Conservation (phyloP, 2,329 filamentous ascomycete species). For the Parascedosporium putredinis region DNA sequence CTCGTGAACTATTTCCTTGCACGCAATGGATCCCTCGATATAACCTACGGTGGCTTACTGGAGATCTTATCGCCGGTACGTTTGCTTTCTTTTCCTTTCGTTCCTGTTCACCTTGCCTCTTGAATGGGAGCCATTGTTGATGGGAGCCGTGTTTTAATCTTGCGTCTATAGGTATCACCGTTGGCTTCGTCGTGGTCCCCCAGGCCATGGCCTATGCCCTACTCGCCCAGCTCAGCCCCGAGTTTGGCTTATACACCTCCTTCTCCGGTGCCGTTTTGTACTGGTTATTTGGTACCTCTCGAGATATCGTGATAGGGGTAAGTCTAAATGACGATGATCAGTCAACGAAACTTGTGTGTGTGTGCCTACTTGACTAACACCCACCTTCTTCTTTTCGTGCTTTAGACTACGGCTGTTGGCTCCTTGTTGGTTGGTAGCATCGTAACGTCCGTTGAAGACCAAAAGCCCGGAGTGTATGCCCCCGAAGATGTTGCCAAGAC, state of each 20-base stretch:
- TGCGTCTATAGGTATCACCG: conserved; percentile 22
- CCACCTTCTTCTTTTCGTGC: too few relatives aligned
- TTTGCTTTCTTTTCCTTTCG: not conserved
- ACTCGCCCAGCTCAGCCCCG: conserved; percentile 54
- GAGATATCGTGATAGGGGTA: conserved; percentile 71
- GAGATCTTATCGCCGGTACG: conserved; percentile 62
- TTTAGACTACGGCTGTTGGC: conserved; percentile 44
- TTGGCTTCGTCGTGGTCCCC: conserved; percentile 63
- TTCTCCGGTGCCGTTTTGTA: conserved; percentile 74
- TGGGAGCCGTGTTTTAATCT: too few relatives aligned
- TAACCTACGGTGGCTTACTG: conserved; percentile 61
- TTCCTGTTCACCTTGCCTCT: not conserved
- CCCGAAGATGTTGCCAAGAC: conserved; percentile 31
- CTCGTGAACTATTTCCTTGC: conserved; percentile 51
- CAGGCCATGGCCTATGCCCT: conserved; percentile 74
- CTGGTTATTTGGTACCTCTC: conserved; percentile 77
- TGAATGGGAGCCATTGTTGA: conserved; percentile 1
- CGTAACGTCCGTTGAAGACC: conserved; percentile 25
- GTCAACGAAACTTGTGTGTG: too few relatives aligned
- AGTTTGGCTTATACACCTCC: conserved; percentile 71
- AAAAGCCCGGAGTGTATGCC: conserved; percentile 22
- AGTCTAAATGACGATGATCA: too few relatives aligned
- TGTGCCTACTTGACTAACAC: too few relatives aligned
- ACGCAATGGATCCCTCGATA: conserved; percentile 59
- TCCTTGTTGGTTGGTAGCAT: conserved; percentile 40